Evolutionary conservation across 176 grass and related monocot species (phyloP).

Genomic region (Areca catechu): DNA sequence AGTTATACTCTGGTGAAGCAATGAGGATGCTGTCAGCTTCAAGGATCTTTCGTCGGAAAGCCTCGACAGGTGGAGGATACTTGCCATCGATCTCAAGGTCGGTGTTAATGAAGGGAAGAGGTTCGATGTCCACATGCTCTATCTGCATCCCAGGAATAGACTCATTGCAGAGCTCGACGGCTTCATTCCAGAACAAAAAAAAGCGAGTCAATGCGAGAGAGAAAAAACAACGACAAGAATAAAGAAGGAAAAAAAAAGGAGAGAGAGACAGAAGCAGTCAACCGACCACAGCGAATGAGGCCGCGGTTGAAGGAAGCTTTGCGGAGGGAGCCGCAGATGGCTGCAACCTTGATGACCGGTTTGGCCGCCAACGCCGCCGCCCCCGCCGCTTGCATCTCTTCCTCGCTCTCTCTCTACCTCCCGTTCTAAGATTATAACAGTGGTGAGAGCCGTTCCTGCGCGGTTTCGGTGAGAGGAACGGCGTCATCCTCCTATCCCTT

Average conservation of each 20-base stretch:
- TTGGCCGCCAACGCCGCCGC: constrained; percentile 8
- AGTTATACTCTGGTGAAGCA: constrained; percentile 76
- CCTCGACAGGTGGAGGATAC: constrained; percentile 57
- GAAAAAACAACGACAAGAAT: background rate
- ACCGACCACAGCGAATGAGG: constrained; percentile 56
- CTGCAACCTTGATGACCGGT: constrained; percentile 26
- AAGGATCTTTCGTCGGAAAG: constrained; percentile 48
- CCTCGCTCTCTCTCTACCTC: background rate
- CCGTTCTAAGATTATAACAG: no score
- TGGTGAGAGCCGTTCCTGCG: no score
- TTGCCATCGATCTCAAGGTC: constrained; percentile 58
- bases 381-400: background rate
- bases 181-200: constrained; percentile 14
- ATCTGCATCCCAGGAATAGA: constrained; percentile 57
- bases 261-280: no score
- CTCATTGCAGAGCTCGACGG: constrained; percentile 56
- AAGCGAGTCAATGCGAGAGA: background rate
- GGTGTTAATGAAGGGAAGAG: constrained; percentile 61
- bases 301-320: constrained; percentile 76
- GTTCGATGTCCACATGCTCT: constrained; percentile 48
- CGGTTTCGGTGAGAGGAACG: no score
- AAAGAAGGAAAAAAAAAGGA: no score
- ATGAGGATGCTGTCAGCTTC: constrained; percentile 65
- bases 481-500: no score
- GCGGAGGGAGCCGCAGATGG: constrained; percentile 82